Percentiles rank a stretch among this genome's conserved stretches.
phyloP scores from a whole-genome alignment of 208 protist genomes.

The Naegleria gruberi region DNA sequence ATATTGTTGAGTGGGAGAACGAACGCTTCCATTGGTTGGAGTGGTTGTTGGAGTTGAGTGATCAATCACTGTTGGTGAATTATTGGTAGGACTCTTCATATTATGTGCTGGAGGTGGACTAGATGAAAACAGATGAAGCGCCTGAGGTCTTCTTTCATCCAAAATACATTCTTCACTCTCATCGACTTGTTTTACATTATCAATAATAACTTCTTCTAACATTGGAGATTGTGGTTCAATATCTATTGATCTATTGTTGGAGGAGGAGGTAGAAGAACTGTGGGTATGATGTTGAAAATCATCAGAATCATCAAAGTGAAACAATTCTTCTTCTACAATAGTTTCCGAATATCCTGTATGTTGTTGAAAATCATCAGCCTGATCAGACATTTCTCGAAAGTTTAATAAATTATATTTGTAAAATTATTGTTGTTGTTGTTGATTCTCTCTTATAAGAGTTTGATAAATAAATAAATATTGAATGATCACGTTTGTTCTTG shows the following conservation, averaged over 20 bases:
- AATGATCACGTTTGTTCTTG: too few relatives aligned
- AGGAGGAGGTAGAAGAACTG: not conserved
- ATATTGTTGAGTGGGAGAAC: too few relatives aligned
- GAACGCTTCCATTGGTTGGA: too few relatives aligned
- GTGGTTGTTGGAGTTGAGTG: not conserved
- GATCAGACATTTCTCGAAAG: not conserved
- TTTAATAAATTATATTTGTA: too few relatives aligned
- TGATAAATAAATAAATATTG: too few relatives aligned
- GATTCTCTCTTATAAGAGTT: too few relatives aligned
- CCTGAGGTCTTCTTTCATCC: not conserved
- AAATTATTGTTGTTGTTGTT: too few relatives aligned
- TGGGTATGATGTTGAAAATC: not conserved
- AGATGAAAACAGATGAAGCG: not conserved
- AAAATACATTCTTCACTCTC: not conserved
- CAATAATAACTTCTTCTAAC: not conserved
- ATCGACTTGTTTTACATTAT: not conserved
- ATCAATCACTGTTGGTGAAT: not conserved
- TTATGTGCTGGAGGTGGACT: not conserved
- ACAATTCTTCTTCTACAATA: not conserved
- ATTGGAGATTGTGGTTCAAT: not conserved
- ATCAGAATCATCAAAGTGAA: not conserved
- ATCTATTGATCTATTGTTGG: not conserved
- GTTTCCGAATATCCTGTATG: not conserved
- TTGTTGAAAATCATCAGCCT: not conserved
- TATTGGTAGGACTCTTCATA: not conserved